These are phyloP conservation scores for Gastrolobium bilobum DNA, from an alignment of 306 rosid species.

Conservation along the genomic window DNA sequence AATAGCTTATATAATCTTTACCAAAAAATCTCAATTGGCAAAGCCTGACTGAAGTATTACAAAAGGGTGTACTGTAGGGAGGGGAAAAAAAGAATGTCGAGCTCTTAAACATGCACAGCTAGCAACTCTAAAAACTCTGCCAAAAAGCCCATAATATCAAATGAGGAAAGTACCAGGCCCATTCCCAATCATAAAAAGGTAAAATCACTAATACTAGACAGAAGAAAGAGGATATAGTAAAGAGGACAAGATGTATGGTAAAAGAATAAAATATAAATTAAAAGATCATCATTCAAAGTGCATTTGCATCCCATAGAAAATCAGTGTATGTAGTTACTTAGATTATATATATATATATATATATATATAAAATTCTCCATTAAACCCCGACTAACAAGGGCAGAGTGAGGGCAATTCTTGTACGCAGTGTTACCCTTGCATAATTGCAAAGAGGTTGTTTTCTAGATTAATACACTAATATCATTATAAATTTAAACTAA, in stretches of 20 bases:
- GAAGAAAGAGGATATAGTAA: background rate
- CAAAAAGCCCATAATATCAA: background rate
- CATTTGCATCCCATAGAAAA: conserved; percentile 2
- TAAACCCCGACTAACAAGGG: no score
- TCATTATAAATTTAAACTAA: conserved; percentile 13
- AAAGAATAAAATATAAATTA: conserved; percentile 8
- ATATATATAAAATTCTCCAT: no score
- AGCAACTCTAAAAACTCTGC: background rate
- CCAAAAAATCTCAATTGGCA: background rate
- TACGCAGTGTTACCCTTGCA: no score
- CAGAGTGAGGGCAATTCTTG: no score
- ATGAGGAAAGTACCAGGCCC: background rate
- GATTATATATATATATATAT: no score
- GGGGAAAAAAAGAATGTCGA: background rate
- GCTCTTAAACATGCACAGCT: background rate
- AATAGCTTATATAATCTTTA: background rate
- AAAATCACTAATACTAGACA: background rate
- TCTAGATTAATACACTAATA: background rate
- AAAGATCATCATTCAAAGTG: conserved; percentile 7
- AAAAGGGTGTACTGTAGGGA: background rate
- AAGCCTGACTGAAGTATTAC: background rate
- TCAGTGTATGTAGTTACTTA: background rate
- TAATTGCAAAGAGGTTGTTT: no score
- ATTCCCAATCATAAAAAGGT: conserved; percentile 1
- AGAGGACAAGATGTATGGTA: background rate